Evolutionary conservation across 2,329 filamentous ascomycete genomes (phyloP), one percentile per base, ranked within the genome.

Genomic region (Xylaria sp.): DNA sequence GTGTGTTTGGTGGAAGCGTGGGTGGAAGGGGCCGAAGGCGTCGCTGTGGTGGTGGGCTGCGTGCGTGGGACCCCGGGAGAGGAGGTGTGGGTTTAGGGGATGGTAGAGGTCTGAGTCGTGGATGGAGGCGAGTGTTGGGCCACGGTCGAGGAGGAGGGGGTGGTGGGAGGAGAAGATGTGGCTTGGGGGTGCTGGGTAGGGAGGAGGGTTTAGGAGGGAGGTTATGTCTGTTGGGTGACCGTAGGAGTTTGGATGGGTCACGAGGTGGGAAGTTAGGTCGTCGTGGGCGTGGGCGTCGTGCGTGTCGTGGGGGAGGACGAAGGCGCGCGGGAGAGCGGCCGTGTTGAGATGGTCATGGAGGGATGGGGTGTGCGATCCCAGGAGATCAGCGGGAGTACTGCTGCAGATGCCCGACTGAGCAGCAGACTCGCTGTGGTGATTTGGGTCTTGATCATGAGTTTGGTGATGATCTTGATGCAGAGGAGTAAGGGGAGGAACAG

Each of bases 51-150:
- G 23, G 4, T 30, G 23, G 23, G 23, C 23, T 30, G 23, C 23
- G 23, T 30, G 23, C 4, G 42, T 8, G 37, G 48, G 56, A 9
- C 55, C 54, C 8, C 53, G 56, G 4, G 72, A 69, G 10, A 57
- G 55, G 10, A 72, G 70, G 8, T 66, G 70, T 19, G 82, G 82
- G 67, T 85, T 82, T 69, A 85, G 84, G 30, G 81, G 82, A 56
- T 83, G 80, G 68, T 80, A 81, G 34, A 78, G 72, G 35, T 73
- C 72, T 11, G 69, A 63, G 30, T 69, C 65, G 54, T 73, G 70
- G 1, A 71, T 59, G 19, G 72, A 63, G 23, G 71, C 67, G 60
- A 65, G 63, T 44, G 61, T 66, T 60, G 64, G 23, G 23, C 65
- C 4, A 62, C 65, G 47, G 66, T 62, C 34, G 66, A 64, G 52